Evolutionary conservation across 306 rosid species (phyloP), one percentile per base, ranked within the genome.

Genomic region (Quercus agrifolia): DNA sequence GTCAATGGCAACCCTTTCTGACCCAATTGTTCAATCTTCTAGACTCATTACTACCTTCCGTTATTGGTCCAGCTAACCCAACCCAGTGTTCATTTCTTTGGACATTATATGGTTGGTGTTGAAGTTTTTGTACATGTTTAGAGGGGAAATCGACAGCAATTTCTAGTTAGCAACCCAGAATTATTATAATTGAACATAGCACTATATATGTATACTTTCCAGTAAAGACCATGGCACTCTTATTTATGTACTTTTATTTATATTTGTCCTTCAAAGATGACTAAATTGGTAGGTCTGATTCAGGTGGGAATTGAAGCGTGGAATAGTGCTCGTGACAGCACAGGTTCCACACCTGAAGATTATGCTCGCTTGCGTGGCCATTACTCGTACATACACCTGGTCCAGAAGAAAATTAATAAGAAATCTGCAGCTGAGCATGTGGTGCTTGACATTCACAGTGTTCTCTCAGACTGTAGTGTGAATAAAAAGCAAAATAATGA

Each of bases 291-390:
- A 12, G 44, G 56, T 59, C 69, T 77, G 59, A 67, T 82, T 44
- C 86, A 92, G 98, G 97, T 90, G 84, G 98, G 98, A 88, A 82
- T 92, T 68, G 92, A 92, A 86, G 98, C 96, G 12, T 94, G 98
- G 97, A 89, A 87, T 81, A 90, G 75, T 78, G 89, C 92, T 8
- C 85, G 84, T 51, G 98, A 94, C 83, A 79, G 84, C 75, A 89
- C 93, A 1, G 98, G 98, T 14, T 90, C 86, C 59, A 94, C 97
- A 7, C 98, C 98, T 1, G 90, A 92, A 73, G 97, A 94, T 83
- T 92, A 92, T 78, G 98, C 97, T 13, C 85, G 90, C 66, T 81
- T 90, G 49, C 91, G 89, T 5, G 96, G 96, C 71, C 87, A 87
- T 81, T 94, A 82, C 83, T 71, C 91, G 5, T 94, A 94, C 83